phyloP scores from a whole-genome alignment of 1,284 basidiomycete genomes.

The Tremellales sp. region DNA sequence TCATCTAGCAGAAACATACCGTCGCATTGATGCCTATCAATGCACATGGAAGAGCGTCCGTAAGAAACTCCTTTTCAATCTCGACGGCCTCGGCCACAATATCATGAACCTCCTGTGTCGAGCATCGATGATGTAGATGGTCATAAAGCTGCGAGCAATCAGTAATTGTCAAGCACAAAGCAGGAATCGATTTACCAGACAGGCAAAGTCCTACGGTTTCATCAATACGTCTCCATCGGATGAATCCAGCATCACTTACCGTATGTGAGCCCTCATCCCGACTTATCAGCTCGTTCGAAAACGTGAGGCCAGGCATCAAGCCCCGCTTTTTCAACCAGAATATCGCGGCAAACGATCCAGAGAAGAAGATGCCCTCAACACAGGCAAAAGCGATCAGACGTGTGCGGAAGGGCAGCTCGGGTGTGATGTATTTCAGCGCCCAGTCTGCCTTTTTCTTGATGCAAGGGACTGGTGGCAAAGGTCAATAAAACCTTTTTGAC shows the following conservation, averaged over 20 bases:
- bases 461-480: constrained; percentile 50
- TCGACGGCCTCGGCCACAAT: constrained; percentile 77
- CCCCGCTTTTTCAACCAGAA: constrained; percentile 99
- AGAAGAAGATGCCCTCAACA: constrained; percentile 97
- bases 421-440: constrained; percentile 87
- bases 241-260: constrained; percentile 35
- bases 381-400: constrained; percentile 90
- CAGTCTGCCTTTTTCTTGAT: constrained; percentile 86
- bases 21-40: constrained; percentile 55
- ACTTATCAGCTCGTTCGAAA: constrained; percentile 93
- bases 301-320: constrained; percentile 94
- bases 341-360: constrained; percentile 88
- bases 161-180: not conserved
- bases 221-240: not conserved
- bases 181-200: constrained; percentile 16
- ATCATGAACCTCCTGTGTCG: constrained; percentile 64
- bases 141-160: constrained; percentile 82
- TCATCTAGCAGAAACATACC: constrained; percentile 36
- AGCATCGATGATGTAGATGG: constrained; percentile 66
- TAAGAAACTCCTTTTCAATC: constrained; percentile 78
- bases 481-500: not conserved
- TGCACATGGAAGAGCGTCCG: constrained; percentile 54
- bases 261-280: constrained; percentile 97
- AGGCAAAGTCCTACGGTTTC: constrained; percentile 55
- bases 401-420: constrained; percentile 74